Conservation (phyloP, 108 stramenopile genomes). For the Skeletonema menzelii region DNA sequence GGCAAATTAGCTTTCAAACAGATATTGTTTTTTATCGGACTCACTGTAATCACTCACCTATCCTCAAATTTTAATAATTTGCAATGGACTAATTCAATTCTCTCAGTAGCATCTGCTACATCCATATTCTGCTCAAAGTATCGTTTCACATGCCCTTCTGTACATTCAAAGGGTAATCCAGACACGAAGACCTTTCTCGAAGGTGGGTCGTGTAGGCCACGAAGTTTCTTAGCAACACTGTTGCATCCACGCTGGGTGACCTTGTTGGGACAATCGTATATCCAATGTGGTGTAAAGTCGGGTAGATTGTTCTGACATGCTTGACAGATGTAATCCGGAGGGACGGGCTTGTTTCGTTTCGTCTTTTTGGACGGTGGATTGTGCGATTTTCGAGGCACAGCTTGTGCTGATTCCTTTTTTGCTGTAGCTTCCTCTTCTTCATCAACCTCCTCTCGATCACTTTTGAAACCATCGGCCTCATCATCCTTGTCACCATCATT, state of each 20-base stretch:
- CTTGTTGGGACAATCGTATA: slow-evolving; percentile 88
- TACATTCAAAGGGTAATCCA: slow-evolving; percentile 81
- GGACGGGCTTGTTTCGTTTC: slow-evolving; percentile 78
- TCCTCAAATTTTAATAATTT: slow-evolving; percentile 81
- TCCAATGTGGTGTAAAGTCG: slow-evolving; percentile 69
- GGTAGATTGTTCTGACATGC: slow-evolving; percentile 83
- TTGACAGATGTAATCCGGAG: slow-evolving; percentile 77
- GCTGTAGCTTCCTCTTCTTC: slow-evolving; percentile 4
- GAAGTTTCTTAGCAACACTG: slow-evolving; percentile 56
- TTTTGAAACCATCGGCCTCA: slow-evolving; percentile 10
- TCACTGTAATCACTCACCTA: too few species aligned
- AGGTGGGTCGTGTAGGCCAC: slow-evolving; percentile 74
- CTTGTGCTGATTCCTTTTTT: slow-evolving; percentile 19
- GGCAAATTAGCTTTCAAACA: too few species aligned
- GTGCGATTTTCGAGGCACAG: slow-evolving; percentile 2
- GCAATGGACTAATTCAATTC: slow-evolving; percentile 62
- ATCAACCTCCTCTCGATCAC: slow-evolving; percentile 5
- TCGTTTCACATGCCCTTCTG: slow-evolving; percentile 55
- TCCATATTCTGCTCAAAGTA: slow-evolving; percentile 51
- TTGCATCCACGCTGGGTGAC: slow-evolving; percentile 72
- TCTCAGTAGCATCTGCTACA: slow-evolving; percentile 4
- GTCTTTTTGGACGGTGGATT: slow-evolving; percentile 54
- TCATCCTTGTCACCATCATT: slow-evolving; percentile 16
- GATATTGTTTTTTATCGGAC: too few species aligned
- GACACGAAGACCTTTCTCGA: slow-evolving; percentile 80